A percentile compares a stretch with the other conserved stretches of the same genome.
Evolutionary conservation across 2,329 filamentous ascomycete species (phyloP).

Genomic region (Thielaviopsis populi): DNA sequence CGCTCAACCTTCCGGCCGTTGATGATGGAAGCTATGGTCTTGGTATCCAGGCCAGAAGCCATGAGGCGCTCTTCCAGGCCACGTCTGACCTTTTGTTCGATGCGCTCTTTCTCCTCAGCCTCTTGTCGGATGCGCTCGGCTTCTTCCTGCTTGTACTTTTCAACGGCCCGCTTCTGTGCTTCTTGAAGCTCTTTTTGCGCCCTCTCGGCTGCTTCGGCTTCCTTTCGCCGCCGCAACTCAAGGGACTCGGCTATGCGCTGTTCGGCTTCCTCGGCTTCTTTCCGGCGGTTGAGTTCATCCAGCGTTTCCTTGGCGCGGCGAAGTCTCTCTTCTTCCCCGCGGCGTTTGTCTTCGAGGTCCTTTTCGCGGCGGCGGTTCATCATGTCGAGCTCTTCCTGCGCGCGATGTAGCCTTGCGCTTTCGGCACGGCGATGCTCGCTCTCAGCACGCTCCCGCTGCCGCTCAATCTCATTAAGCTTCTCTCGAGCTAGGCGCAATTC

Average conservation of each 20-base stretch:
- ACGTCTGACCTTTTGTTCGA: conserved; percentile 39
- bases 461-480: conserved; percentile 23
- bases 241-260: conserved; percentile 38
- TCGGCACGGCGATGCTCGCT: conserved; percentile 29
- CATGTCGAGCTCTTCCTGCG: conserved; percentile 34
- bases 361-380: conserved; percentile 32
- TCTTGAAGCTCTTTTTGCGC: conserved; percentile 30
- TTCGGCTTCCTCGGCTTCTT: conserved; percentile 35
- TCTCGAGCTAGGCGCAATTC: conserved; percentile 29
- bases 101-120: conserved; percentile 32
- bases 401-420: conserved; percentile 31
- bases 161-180: conserved; percentile 35
- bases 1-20: conserved; percentile 34
- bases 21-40: conserved; percentile 43
- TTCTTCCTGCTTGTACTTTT: conserved; percentile 36
- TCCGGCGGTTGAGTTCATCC: conserved; percentile 31
- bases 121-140: conserved; percentile 33
- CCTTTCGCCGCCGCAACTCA: conserved; percentile 27
- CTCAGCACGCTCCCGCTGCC: conserved; percentile 21
- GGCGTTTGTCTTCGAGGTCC: conserved; percentile 28
- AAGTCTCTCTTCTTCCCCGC: conserved; percentile 24
- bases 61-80: conserved; percentile 43
- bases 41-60: conserved; percentile 43
- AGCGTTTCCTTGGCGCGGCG: conserved; percentile 33
- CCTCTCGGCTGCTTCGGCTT: conserved; percentile 32